Evolutionary conservation across 495 filamentous ascomycete species (phyloP).

Genomic region (Mycothermus thermophilus): DNA sequence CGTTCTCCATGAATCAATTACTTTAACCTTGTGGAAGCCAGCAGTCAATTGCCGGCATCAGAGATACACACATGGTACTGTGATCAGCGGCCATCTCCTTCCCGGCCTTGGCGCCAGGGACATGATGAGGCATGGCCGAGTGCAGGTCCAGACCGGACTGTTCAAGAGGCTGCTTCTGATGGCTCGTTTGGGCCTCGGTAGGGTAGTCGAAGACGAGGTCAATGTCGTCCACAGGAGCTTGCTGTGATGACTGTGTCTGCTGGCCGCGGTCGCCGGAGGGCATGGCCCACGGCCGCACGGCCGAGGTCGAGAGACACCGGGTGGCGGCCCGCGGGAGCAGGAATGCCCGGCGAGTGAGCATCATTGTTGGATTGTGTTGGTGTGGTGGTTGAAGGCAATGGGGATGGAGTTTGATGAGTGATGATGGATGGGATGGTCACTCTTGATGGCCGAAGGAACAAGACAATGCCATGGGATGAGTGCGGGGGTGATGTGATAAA

Average conservation of each 20-base stretch:
- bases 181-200: constrained; percentile 7
- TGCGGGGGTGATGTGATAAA: too few species aligned
- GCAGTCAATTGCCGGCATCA: too few species aligned
- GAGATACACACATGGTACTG: constrained; percentile 4
- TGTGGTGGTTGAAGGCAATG: background rate
- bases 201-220: constrained; percentile 20
- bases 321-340: background rate
- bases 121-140: constrained; percentile 4
- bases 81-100: constrained; percentile 6
- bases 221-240: constrained; percentile 11
- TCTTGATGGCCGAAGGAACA: too few species aligned
- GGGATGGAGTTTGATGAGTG: too few species aligned
- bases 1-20: too few species aligned
- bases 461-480: too few species aligned
- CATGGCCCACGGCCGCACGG: background rate
- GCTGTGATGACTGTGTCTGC: too few species aligned
- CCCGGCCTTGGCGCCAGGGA: background rate
- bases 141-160: constrained; percentile 4
- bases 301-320: constrained; percentile 5
- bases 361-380: background rate
- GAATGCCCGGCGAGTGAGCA: too few species aligned
- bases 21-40: too few species aligned
- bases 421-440: too few species aligned
- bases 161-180: constrained; percentile 5
- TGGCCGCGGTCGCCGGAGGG: too few species aligned